Base-by-base conservation (phyloP, 169 alveolate genomes). In the Eimeria nieschulzi region DNA sequence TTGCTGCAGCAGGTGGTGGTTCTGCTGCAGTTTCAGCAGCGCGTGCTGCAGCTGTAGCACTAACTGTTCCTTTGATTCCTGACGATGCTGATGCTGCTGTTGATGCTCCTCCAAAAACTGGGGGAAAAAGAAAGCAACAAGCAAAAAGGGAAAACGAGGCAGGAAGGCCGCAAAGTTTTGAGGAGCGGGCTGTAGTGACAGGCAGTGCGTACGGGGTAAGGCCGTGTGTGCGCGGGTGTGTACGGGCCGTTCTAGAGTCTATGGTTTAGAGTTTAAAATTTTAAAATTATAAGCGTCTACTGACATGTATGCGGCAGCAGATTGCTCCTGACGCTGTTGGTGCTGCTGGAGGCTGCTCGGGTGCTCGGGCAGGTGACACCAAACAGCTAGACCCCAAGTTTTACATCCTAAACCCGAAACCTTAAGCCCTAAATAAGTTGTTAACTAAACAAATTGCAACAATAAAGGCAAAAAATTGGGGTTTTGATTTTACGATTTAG, bases 1-100 rank as follows among this genome's bases (percentile, higher is more conserved):
- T 51, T 26, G 84, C 84, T 46, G 84, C 39, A 39, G 84, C 84
- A 46, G 84, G 33, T 33, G 9, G 7, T 46, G 66, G 66, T 12
- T 23, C 66, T 12, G 64, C 61, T 46, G 84, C n/a, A 9, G 25
- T 64, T 46, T 9, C 84, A 12, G 0, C 68, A 7, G 66, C 26
- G 10, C 66, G 23, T 46, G 84, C 39, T 39, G 54, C 54, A 71
- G 56, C 19, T n/a, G 84, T 72, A 54, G 39, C 55, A 71, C 46
- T 23, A 9, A 71, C 17, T 25, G 54, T 12, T 54, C 17, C 23
- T 10, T 59, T 59, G 1, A 17, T 17, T 59, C n/a, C 51, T 71
- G 55, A 5, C 39, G 8, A 7, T 23, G 80, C 80, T 71, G 17
- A 46, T 71, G 80, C 55, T 25, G 80, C 80, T 71, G 80, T 55